Evolutionary conservation across 495 filamentous ascomycete genomes (phyloP).

Genomic region (Neurospora cerealis): DNA sequence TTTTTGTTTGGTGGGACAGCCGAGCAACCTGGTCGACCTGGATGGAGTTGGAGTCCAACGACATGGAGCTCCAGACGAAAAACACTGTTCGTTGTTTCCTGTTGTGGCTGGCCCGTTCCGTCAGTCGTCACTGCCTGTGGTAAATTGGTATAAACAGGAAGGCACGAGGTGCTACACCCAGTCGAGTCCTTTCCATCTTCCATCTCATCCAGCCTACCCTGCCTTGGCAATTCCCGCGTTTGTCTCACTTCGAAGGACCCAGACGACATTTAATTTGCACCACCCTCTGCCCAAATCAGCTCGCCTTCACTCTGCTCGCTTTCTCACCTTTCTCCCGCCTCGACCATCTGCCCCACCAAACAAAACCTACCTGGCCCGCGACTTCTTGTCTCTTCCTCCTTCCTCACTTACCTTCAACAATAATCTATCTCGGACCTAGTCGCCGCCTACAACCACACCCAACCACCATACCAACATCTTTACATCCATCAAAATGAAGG

Average conservation of each 20-base stretch:
- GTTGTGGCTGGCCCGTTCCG: not conserved
- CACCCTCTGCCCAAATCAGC: not conserved
- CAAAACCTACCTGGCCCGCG: not conserved
- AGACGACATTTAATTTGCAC: conserved; percentile 2
- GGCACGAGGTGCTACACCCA: not conserved
- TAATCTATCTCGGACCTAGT: not conserved
- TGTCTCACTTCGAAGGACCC: not conserved
- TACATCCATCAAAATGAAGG: conserved; percentile 30
- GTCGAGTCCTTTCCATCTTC: not conserved
- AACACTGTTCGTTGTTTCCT: not conserved
- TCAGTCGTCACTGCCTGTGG: not conserved
- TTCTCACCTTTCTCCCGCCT: not conserved
- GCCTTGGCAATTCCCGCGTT: not conserved
- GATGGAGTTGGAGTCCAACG: not conserved
- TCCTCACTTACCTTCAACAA: not conserved
- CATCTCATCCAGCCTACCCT: not conserved
- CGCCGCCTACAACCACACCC: not conserved
- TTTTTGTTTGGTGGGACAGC: not conserved
- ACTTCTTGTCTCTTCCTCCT: not conserved
- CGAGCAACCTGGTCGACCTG: not conserved
- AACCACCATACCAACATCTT: conserved; percentile 1
- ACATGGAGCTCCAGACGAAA: not conserved
- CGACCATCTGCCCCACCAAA: not conserved
- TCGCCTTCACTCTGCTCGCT: not conserved
- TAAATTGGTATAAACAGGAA: not conserved